Evolutionary conservation across 805 yeast species (phyloP), one percentile per base, ranked within the genome.

Genomic region (Wickerhamiella dianesei): DNA sequence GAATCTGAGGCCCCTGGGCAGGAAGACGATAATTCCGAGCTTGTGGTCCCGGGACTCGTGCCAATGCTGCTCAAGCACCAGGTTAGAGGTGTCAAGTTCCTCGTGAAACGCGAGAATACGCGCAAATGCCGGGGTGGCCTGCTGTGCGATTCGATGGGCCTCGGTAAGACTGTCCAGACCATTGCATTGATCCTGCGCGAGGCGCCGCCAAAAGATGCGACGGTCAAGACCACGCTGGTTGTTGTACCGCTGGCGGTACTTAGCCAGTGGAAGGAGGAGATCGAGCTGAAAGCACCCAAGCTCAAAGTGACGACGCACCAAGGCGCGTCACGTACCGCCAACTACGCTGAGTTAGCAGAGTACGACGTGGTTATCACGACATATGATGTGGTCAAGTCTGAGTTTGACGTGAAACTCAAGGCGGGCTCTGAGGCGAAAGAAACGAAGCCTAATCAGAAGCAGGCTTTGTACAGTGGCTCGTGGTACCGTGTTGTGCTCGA

Each of bases 111-210:
- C 14, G 79, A 74, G n/a, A 48, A 39, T 3, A 39, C 45, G 2
- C 44, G 44, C 12, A 47, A 47, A 14, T 41, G 48, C 17, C 70
- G 67, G 48, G 83, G 83, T 22, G 84, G 82, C 2, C 45, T 78
- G n/a, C 64, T 84, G 37, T 84, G 92, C 57, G 95, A 84, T 59
- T 94, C 82, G 63, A 85, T 85, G 95, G 95, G 95, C 16, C 67
- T 85, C 14, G 95, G 95, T 44, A 85, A 85, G 57, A 85, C 95
- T 0, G 75, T 85, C 43, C 95, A 85, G 63, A 75, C 83, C 13
- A 66, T 78, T 39, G 81, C 92, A 0, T 64, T 85, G 40, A 75
- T 82, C 46, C 56, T 80, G 47, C 67, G 76, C 32, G 56, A 56
- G 21, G 51, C 51, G 9, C 42, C 22, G 6, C 36, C 36, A 20